phyloP scores from a whole-genome alignment of 2,329 filamentous ascomycete species.

The Penicillium sp. region DNA sequence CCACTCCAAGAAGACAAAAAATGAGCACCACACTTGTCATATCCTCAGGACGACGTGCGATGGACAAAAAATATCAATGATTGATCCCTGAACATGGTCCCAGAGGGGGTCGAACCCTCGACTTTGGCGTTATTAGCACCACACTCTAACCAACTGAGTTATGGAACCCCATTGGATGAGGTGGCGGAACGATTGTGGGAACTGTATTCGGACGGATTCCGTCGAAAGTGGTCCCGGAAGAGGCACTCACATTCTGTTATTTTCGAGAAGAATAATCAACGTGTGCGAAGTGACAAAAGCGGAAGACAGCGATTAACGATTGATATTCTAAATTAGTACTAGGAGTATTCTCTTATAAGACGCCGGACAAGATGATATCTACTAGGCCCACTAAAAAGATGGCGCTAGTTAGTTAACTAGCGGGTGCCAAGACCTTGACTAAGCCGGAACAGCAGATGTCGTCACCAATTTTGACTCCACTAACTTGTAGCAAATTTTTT shows the following conservation, averaged over 20 bases:
- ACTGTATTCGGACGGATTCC: background rate
- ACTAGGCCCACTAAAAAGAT: background rate
- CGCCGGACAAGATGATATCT: background rate
- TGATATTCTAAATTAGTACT: too few species aligned
- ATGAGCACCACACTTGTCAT: too few species aligned
- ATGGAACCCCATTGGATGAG: constrained; percentile 2
- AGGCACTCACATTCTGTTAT: too few species aligned
- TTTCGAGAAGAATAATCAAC: too few species aligned
- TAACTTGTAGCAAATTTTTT: background rate
- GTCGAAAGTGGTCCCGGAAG: background rate
- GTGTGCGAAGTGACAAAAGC: too few species aligned
- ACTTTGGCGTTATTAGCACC: constrained; percentile 15
- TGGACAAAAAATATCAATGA: background rate
- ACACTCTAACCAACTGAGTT: constrained; percentile 15
- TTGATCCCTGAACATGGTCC: background rate
- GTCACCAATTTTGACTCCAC: background rate
- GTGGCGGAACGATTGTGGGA: background rate
- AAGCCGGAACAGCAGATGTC: background rate
- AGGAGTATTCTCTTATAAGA: background rate
- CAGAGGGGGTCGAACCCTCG: constrained; percentile 14
- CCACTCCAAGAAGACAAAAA: too few species aligned
- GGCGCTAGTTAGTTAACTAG: too few species aligned
- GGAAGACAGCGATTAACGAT: too few species aligned
- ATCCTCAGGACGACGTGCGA: too few species aligned
- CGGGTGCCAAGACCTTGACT: background rate